Percentiles rank a stretch among this genome's conserved stretches.
Conservation (phyloP, 306 rosid species). For the Alnus glutinosa region DNA sequence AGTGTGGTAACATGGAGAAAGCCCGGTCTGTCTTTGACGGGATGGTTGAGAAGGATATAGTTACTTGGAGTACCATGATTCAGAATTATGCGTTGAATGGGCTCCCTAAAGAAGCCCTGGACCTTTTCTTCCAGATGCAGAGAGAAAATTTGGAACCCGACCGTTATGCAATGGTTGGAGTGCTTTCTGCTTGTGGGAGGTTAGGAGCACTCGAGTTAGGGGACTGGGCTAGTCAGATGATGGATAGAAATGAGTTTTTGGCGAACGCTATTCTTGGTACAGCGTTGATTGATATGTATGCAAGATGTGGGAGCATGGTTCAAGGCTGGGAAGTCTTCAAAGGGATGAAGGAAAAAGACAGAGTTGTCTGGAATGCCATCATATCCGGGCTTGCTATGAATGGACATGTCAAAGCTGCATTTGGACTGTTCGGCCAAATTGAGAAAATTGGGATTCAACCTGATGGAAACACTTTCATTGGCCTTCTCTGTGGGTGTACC, state of each 20-base stretch:
- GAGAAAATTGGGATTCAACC: slow-evolving; percentile 20
- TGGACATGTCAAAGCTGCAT: slow-evolving; percentile 26
- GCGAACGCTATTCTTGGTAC: slow-evolving; percentile 19
- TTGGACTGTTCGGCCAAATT: slow-evolving; percentile 13
- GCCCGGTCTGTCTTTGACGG: slow-evolving; percentile 21
- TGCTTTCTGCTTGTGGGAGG: slow-evolving; percentile 30
- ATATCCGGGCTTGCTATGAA: slow-evolving; percentile 28
- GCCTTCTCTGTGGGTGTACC: slow-evolving; percentile 34
- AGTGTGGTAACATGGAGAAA: slow-evolving; percentile 27
- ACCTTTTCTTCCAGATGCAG: slow-evolving; percentile 41
- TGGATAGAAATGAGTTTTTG: slow-evolving; percentile 5
- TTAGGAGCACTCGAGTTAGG: slow-evolving; percentile 31
- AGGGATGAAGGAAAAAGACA: slow-evolving; percentile 18
- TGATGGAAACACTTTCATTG: slow-evolving; percentile 35
- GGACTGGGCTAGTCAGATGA: slow-evolving; percentile 21
- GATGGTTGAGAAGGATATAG: slow-evolving; percentile 21
- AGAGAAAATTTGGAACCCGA: slow-evolving; percentile 26
- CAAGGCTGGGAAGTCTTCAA: slow-evolving; percentile 20
- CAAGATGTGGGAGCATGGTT: slow-evolving; percentile 32
- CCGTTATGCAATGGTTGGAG: slow-evolving; percentile 29
- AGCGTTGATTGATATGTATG: slow-evolving; percentile 29
- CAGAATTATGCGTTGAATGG: slow-evolving; percentile 40
- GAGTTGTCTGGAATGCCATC: slow-evolving; percentile 29
- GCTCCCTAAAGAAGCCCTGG: slow-evolving; percentile 35
- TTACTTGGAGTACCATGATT: slow-evolving; percentile 44